phyloP scores from a whole-genome alignment of 1,139 yeast species.

The Pichia sorboxylosa region DNA sequence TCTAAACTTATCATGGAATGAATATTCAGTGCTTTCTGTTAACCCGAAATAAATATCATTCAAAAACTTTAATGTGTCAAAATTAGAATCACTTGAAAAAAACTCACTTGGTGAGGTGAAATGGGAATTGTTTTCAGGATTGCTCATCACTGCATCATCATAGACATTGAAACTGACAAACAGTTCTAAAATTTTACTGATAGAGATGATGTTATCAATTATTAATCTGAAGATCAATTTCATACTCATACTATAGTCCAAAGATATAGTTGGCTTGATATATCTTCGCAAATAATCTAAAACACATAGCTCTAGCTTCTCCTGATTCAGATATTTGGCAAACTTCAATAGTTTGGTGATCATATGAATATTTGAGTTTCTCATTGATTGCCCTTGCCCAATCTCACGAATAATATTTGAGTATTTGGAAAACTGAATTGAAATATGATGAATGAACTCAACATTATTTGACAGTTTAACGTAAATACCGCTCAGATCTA shows the following conservation, averaged over 20 bases:
- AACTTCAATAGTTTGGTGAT: slow-evolving; percentile 16
- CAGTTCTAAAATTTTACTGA: no score
- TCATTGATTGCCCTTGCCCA: slow-evolving; percentile 6
- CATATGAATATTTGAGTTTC: slow-evolving; percentile 1
- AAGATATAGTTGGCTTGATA: slow-evolving; percentile 20
- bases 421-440: slow-evolving; percentile 17
- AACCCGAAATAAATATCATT: no score
- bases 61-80: no score
- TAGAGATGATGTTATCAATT: no score
- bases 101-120: no score
- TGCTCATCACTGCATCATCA: no score
- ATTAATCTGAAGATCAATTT: slow-evolving; percentile 21
- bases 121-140: no score
- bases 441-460: slow-evolving; percentile 20
- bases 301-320: slow-evolving; percentile 24
- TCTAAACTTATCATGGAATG: no score
- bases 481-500: slow-evolving; percentile 18
- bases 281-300: slow-evolving; percentile 17
- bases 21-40: no score
- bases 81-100: no score
- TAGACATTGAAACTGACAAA: no score
- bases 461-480: slow-evolving; percentile 21
- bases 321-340: slow-evolving; percentile 19
- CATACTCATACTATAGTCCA: slow-evolving; percentile 21
- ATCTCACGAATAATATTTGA: slow-evolving; percentile 15